Conservation (phyloP, 768 basidiomycete species). For the Lentinus tigrinus region DNA sequence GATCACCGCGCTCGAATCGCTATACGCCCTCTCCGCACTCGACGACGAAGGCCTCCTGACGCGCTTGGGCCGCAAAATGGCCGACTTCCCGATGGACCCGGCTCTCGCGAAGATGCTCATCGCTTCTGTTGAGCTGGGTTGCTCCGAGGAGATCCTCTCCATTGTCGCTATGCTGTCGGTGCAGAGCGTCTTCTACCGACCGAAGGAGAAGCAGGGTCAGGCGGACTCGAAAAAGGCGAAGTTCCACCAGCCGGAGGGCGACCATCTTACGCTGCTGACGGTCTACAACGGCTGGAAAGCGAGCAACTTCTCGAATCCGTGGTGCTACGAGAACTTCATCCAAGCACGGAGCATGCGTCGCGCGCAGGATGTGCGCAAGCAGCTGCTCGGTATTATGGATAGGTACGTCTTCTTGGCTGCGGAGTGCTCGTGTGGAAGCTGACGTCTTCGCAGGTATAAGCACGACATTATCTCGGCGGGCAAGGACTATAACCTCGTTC, state of each 20-base stretch:
- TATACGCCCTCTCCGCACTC: constrained; percentile 93
- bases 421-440: not conserved
- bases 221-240: constrained; percentile 99
- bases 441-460: constrained; percentile 66
- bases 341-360: constrained; percentile 96
- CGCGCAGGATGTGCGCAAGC: constrained; percentile 97
- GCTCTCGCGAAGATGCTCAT: constrained; percentile 97
- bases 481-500: constrained; percentile 87
- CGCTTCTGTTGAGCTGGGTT: constrained; percentile 94
- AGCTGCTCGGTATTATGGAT: constrained; percentile 98
- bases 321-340: constrained; percentile 99
- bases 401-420: constrained; percentile 50
- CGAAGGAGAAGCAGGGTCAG: constrained; percentile 99
- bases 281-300: constrained; percentile 99
- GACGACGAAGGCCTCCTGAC: constrained; percentile 97
- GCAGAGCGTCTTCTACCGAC: constrained; percentile 95
- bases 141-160: constrained; percentile 96
- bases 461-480: constrained; percentile 95
- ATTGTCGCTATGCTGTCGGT: constrained; percentile 98
- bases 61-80: constrained; percentile 96
- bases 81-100: constrained; percentile 98
- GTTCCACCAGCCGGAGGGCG: constrained; percentile 98
- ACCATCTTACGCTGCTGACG: constrained; percentile 86
- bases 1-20: constrained; percentile 90
- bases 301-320: constrained; percentile 95